A percentile compares a stretch with the other conserved stretches of the same genome.
Evolutionary conservation across 2,329 filamentous ascomycete species (phyloP).

Genomic region (Monosporascus sp.): DNA sequence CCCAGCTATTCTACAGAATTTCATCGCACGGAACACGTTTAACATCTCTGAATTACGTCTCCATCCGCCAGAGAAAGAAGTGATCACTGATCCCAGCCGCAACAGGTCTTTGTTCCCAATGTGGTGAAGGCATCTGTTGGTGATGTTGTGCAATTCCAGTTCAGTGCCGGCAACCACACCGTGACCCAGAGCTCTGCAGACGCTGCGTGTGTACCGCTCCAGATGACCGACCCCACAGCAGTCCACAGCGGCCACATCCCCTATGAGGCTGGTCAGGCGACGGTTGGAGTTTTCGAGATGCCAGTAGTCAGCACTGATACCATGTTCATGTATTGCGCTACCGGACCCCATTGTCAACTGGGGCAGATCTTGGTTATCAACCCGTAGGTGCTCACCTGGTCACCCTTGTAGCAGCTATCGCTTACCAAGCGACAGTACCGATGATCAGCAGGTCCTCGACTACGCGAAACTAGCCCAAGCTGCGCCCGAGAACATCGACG

Average conservation of each 20-base stretch:
- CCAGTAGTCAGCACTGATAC: constrained; percentile 36
- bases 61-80: no score
- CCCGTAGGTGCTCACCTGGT: constrained; percentile 26
- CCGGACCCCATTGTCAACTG: constrained; percentile 40
- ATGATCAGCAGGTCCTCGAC: constrained; percentile 23
- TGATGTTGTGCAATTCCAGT: constrained; percentile 38
- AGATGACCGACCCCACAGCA: constrained; percentile 24
- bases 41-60: no score
- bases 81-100: no score
- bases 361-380: constrained; percentile 49
- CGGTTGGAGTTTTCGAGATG: constrained; percentile 41
- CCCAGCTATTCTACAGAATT: no score
- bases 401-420: neutral
- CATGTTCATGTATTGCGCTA: constrained; percentile 47
- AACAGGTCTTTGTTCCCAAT: constrained; percentile 30
- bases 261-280: constrained; percentile 28
- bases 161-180: constrained; percentile 37
- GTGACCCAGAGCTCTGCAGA: constrained; percentile 34
- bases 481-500: constrained; percentile 20
- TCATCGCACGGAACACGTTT: no score
- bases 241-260: constrained; percentile 38
- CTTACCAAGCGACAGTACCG: constrained; percentile 13
- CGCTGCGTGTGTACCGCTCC: constrained; percentile 32
- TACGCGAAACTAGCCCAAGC: constrained; percentile 19
- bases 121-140: constrained; percentile 27